Base-by-base conservation (phyloP, 1,284 basidiomycete species). In the Paramarasmius palmivorus region DNA sequence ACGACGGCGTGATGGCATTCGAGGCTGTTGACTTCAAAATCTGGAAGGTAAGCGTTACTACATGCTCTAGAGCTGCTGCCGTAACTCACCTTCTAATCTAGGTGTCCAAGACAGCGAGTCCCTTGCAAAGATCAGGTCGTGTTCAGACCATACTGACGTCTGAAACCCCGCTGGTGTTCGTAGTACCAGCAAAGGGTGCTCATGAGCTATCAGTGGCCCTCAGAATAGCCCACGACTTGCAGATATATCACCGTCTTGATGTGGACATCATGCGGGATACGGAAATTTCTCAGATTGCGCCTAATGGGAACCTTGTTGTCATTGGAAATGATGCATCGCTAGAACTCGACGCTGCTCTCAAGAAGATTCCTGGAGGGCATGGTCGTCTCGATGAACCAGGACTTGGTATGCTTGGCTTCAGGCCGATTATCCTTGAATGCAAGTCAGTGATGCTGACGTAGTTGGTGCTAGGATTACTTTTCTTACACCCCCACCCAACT, bases 181-280 rank as follows among this genome's bases (percentile, higher is more conserved):
- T 92, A 51, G 67, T 86, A 22, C 74, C 82, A 0, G 67, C 71
- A n/a, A 55, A 62, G 5, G 45, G 53, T 4, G 55, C 65, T 3
- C 53, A 62, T 5, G 72, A 75, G 41, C 56, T 75, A 1, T 78
- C 76, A 2, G 63, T 84, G 5, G 91, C 89, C 1, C 64, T 76
- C 4, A 76, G 90, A 3, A 71, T 93, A 45, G 82, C 86, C 2
- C 83, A 92, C 61, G 81, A 84, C 56, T 71, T 93, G 12, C 71
- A 83, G 40, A 65, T 82, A 0, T 92, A 89, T 68, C 87, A 90
- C 63, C 78, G 82, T 55, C 68, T 93, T 22, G 90, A 92, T 58
- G 66, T 77, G 0, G 78, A 82, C 45, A 83, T 94, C 39, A 53
- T 88, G 32, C 59, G 62, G 9, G 77, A 81, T 55, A 52, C 65